phyloP scores from a whole-genome alignment of 2,329 filamentous ascomycete species.

The Dothideomycetidae sp. region DNA sequence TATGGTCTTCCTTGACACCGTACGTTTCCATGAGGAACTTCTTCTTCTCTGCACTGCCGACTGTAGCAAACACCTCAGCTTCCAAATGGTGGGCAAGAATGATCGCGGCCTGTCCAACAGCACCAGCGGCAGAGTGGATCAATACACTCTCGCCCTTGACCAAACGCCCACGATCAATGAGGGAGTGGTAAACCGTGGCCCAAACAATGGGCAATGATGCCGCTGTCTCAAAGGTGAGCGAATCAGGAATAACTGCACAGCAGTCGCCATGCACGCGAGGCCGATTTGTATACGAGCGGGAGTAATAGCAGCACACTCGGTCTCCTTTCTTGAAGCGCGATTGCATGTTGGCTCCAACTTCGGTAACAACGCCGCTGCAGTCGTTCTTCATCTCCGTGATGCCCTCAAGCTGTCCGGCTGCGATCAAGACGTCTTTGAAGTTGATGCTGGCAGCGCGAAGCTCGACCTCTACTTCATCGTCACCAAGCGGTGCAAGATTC shows the following conservation, averaged over 20 bases:
- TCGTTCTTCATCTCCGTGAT: constrained; percentile 4
- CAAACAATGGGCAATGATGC: constrained; percentile 16
- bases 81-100: constrained; percentile 16
- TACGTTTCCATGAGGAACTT: constrained; percentile 16
- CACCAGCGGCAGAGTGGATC: constrained; percentile 22
- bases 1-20: constrained; percentile 20
- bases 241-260: constrained; percentile 10
- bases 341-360: constrained; percentile 2
- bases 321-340: constrained; percentile 11
- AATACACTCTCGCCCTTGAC: constrained; percentile 22
- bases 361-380: constrained; percentile 5
- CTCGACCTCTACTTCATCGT: constrained; percentile 13
- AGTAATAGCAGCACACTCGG: constrained; percentile 10
- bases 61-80: constrained; percentile 20
- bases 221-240: constrained; percentile 15
- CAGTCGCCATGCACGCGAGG: constrained; percentile 3
- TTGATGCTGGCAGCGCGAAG: constrained; percentile 13
- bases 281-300: constrained; percentile 11
- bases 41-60: constrained; percentile 18
- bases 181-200: constrained; percentile 17
- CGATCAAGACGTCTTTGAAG: constrained; percentile 12
- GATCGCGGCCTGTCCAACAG: constrained; percentile 21
- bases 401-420: constrained; percentile 10
- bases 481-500: constrained; percentile 3
- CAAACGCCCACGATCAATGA: constrained; percentile 20